A percentile compares a stretch with the other conserved stretches of the same genome.
phyloP scores from a whole-genome alignment of 345 rosid genomes.

The Heritiera fomes region DNA sequence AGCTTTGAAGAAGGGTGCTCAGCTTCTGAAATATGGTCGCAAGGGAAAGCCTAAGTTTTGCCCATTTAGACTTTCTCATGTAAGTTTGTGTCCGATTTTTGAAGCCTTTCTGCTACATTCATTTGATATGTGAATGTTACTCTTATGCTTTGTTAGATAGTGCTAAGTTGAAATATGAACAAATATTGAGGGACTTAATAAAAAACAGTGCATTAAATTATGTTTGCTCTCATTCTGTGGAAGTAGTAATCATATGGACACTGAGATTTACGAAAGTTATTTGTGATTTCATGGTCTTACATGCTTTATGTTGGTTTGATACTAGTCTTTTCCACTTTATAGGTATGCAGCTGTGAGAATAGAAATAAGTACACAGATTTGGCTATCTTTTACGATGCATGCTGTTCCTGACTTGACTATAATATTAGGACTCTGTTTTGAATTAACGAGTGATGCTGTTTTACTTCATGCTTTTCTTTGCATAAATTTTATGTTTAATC shows the following conservation, averaged over 20 bases:
- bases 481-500: not conserved
- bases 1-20: constrained; percentile 92
- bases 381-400: not conserved
- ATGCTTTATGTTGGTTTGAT: not conserved
- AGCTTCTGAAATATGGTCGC: constrained; percentile 89
- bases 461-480: not conserved
- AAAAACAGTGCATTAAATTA: not conserved
- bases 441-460: not conserved
- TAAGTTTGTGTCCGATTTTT: constrained; percentile 39
- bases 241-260: not conserved
- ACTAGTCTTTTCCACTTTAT: not conserved
- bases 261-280: not conserved
- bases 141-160: constrained; percentile 14
- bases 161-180: constrained; percentile 18
- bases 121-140: not conserved
- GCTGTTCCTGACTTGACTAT: not conserved
- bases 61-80: constrained; percentile 86
- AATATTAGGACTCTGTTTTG: not conserved
- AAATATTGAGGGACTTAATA: constrained; percentile 4
- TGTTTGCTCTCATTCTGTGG: not conserved
- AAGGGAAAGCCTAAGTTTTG: constrained; percentile 95
- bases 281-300: not conserved
- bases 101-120: constrained; percentile 12
- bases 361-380: not conserved
- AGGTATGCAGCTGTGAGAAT: not conserved